These are phyloP conservation scores for Lepiota brunneoincarnata DNA, from an alignment of 768 basidiomycete genomes.

Conservation along the genomic window DNA sequence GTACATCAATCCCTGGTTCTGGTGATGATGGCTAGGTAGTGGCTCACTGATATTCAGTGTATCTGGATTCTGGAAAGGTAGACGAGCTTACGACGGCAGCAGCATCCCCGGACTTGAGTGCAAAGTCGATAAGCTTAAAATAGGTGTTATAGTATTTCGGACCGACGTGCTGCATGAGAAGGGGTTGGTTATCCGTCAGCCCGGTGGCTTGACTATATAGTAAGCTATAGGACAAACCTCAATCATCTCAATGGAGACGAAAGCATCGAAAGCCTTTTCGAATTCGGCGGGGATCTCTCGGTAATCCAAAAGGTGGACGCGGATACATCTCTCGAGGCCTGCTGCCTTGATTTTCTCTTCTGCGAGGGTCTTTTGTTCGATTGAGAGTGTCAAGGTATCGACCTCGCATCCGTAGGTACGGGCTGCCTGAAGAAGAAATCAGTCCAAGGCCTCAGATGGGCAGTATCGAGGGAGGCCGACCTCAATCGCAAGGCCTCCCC, in stretches of 20 bases:
- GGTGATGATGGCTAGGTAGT: conserved; percentile 4
- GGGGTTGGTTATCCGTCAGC: conserved; percentile 10
- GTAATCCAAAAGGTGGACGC: conserved; percentile 90
- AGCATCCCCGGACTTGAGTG: conserved; percentile 69
- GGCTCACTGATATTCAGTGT: conserved; percentile 66
- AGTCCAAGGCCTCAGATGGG: conserved; percentile 7
- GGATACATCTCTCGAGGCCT: conserved; percentile 66
- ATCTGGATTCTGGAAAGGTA: conserved; percentile 69
- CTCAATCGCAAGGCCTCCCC: conserved; percentile 90
- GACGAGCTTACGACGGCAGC: conserved; percentile 69
- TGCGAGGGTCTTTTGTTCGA: conserved; percentile 84
- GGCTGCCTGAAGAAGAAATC: conserved; percentile 48
- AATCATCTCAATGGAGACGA: conserved; percentile 80
- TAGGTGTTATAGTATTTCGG: conserved; percentile 62
- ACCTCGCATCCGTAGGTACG: conserved; percentile 76
- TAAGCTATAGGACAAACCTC: conserved; percentile 41
- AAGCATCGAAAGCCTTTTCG: conserved; percentile 77
- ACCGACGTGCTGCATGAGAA: conserved; percentile 43
- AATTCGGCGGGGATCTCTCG: conserved; percentile 82
- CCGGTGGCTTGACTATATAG: conserved; percentile 42
- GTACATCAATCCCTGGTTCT: conserved; percentile 1
- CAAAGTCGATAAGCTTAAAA: conserved; percentile 75
- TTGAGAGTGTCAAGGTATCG: conserved; percentile 84
- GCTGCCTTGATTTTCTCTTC: conserved; percentile 80
- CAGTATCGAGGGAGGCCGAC: conserved; percentile 32